Evolutionary conservation across 805 yeast species (phyloP).

Genomic region (Saccharomycopsis fodiens): DNA sequence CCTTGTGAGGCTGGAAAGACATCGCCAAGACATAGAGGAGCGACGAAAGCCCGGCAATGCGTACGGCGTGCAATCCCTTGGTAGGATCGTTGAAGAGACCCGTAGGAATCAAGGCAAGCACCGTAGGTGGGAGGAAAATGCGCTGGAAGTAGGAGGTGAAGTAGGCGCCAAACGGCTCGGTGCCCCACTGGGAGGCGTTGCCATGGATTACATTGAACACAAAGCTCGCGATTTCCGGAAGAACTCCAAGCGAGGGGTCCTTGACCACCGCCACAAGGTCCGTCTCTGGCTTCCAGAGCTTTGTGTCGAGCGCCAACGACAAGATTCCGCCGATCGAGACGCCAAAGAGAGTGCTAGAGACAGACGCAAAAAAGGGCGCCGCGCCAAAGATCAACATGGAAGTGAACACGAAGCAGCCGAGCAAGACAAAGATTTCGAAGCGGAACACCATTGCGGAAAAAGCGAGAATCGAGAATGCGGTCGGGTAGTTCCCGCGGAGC

Average conservation of each 20-base stretch:
- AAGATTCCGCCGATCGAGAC: conserved; percentile 40
- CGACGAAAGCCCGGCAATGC: conserved; percentile 44
- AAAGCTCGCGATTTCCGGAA: conserved; percentile 74
- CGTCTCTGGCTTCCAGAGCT: conserved; percentile 88
- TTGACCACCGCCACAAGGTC: conserved; percentile 29
- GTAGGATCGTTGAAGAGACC: conserved; percentile 69
- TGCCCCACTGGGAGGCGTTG: conserved; percentile 75
- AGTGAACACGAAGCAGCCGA: conserved; percentile 39
- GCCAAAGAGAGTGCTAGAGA: conserved; percentile 42
- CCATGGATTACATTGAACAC: conserved; percentile 72
- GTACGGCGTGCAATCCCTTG: conserved; percentile 29
- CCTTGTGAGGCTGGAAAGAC: conserved; percentile 87
- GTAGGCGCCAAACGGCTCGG: conserved; percentile 66
- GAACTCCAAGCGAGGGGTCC: conserved; percentile 28
- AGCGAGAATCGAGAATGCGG: conserved; percentile 46
- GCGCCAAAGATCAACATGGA: conserved; percentile 40
- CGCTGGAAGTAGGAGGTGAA: conserved; percentile 39
- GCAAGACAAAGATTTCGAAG: conserved; percentile 57
- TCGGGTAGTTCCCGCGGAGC: conserved; percentile 40
- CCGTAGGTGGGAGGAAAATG: conserved; percentile 50
- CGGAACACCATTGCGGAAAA: conserved; percentile 65
- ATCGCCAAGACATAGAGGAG: conserved; percentile 49
- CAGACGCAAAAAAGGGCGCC: conserved; percentile 33
- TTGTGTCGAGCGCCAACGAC: conserved; percentile 55
- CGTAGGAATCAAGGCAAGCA: conserved; percentile 63